Base-by-base conservation (phyloP, 2,329 filamentous ascomycete genomes). In the Penicillium fuscoglaucum region DNA sequence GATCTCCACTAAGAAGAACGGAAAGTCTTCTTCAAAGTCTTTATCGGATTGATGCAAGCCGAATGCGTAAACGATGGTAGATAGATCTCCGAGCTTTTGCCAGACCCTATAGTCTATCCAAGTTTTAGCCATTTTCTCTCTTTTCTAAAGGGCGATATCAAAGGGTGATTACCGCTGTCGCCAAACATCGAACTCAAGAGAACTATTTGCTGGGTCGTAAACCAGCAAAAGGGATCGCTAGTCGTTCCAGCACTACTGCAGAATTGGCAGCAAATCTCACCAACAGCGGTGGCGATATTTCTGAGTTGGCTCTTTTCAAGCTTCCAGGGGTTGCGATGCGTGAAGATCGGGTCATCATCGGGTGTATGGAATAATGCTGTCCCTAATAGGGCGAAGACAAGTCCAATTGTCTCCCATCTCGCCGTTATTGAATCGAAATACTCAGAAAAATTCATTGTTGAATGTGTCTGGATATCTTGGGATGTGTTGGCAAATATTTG, bases 41-140 rank as follows among this genome's bases (percentile, higher is more conserved):
- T 31, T 13, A 8, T 4, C 61, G 17, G 72, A 65, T 31, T 80
- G 71, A 56, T 81, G 79, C 41, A 79, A 75, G 2, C 78, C 79
- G 4, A 80, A 67, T 2, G 78, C 76, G 50, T 76, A 79, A 1
- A 80, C 60, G 0, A 76, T 73, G 37, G 72, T 76, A 1, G 73
- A 72, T 3, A 80, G 68, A 56, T 81, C 78, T 19, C 79, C 79
- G 0, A 80, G 66, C 26, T 69, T 73, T 31, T 76, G 69, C 77
- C 78, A 81, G 3, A 76, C 73, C 31, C 73, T 68, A 39, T 78
- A 79, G 53, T 78, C 78, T 79, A 24, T 33, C 8, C 12, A 15
- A 43, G 2, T 1, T 0, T 35, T 0, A 37, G 40, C 26, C 13
- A 47, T 31, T 9, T 50, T 5, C 28, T 35, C 3, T 52, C 9